Evolutionary conservation across 2,329 filamentous ascomycete genomes (phyloP), one percentile per base, ranked within the genome.

Genomic region (Fusarium chlamydosporum): DNA sequence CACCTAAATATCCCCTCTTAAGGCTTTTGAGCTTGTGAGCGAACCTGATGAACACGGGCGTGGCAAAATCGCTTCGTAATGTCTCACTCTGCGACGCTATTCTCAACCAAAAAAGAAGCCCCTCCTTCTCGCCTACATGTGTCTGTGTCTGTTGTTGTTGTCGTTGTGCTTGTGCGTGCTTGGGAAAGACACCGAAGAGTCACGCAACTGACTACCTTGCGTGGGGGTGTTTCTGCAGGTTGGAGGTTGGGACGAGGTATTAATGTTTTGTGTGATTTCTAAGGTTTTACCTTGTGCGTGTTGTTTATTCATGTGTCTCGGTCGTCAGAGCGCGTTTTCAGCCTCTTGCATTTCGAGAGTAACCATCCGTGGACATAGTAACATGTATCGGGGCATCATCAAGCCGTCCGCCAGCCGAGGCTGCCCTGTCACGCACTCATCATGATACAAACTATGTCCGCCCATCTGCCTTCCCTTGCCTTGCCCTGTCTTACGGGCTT

Each of bases 51-150:
- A 59, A 58, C 40, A 69, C 27, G 41, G 51, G 43, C 47, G 65
- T 69, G 61, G 66, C 65, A 54, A 68, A 23, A 47, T 45, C 43
- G 42, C 61, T 70, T 70, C 40, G 53, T 59, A 55, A 48, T 69
- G 67, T 69, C 67, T 69, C 48, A 69, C 48, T 59, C 66, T 59
- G 52, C 61, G 66, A 70, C 67, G 57, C 67, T 52, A 67, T 70
- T 58, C 52, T 51, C 65, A 65, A 57, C 50, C 50, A 41, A 43
- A 11, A 38, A 10, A 31, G 27, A 45, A 31, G 12, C n/a, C 42
- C 26, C 42, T 15, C 42, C 29, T 31, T 40, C 38, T 68, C 53
- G 58, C 54, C 31, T 68, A 37, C 23, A 6, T 23, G 23, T 6
- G 23, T 27, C n/a, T n/a, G 16, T 67, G 41, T 61, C 48, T 65